These are phyloP conservation scores for Scheffersomyces lignicola DNA, from an alignment of 1,139 yeast species.

Conservation along the genomic window DNA sequence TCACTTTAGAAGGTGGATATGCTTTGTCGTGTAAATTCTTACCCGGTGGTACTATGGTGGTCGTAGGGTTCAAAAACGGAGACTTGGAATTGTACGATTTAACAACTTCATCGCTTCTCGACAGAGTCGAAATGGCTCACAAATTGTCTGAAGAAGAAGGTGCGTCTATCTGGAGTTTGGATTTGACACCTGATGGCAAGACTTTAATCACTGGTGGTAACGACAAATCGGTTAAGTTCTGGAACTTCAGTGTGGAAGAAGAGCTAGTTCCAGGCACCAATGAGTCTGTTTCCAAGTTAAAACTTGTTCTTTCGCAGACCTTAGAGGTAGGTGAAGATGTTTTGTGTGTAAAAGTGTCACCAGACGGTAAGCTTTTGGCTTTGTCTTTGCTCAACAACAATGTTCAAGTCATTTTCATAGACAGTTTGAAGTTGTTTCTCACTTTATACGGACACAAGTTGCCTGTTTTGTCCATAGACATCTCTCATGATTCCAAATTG, in stretches of 20 bases:
- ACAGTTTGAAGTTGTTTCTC: slow-evolving; percentile 80
- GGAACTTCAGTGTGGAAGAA: slow-evolving; percentile 74
- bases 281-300: slow-evolving; percentile 52
- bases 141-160: slow-evolving; percentile 38
- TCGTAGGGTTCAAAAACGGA: slow-evolving; percentile 91
- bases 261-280: slow-evolving; percentile 72
- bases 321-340: slow-evolving; percentile 86
- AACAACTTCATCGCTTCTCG: slow-evolving; percentile 75
- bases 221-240: slow-evolving; percentile 84
- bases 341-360: slow-evolving; percentile 76
- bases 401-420: slow-evolving; percentile 88
- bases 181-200: slow-evolving; percentile 82
- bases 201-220: slow-evolving; percentile 90
- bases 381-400: slow-evolving; percentile 87
- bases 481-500: slow-evolving; percentile 82
- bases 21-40: slow-evolving; percentile 78
- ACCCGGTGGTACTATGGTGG: slow-evolving; percentile 88
- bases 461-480: slow-evolving; percentile 89
- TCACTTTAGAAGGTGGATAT: slow-evolving; percentile 74
- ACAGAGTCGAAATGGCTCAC: slow-evolving; percentile 74
- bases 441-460: slow-evolving; percentile 94
- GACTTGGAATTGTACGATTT: slow-evolving; percentile 82
- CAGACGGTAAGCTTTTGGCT: slow-evolving; percentile 76
- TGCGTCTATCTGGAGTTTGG: slow-evolving; percentile 90
- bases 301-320: slow-evolving; percentile 72